Evolutionary conservation across 2,329 filamentous ascomycete genomes (phyloP).

Genomic region (Pestalotiopsis sp.): DNA sequence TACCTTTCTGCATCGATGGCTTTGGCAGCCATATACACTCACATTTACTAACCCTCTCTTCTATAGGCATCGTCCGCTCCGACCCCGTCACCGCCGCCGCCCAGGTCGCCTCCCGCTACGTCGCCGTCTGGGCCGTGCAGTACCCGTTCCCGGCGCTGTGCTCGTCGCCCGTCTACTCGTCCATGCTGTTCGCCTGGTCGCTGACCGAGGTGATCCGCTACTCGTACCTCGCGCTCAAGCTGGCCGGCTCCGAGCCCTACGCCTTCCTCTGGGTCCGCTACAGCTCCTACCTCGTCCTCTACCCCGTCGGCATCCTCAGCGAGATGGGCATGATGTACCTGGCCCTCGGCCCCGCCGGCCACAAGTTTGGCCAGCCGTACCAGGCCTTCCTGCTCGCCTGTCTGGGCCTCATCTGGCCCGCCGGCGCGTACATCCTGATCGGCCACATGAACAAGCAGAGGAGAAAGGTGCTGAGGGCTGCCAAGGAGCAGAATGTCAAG

Average conservation of each 20-base stretch:
- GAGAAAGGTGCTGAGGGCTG: slow-evolving; percentile 72
- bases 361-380: slow-evolving; percentile 48
- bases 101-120: slow-evolving; percentile 85
- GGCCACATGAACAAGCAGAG: slow-evolving; percentile 95
- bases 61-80: slow-evolving; percentile 77
- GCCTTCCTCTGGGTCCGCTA: slow-evolving; percentile 82
- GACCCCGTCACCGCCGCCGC: slow-evolving; percentile 83
- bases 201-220: slow-evolving; percentile 93
- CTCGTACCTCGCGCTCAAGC: slow-evolving; percentile 81
- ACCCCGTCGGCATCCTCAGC: slow-evolving; percentile 87
- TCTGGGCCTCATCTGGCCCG: slow-evolving; percentile 77
- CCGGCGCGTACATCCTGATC: slow-evolving; percentile 81
- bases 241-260: slow-evolving; percentile 63
- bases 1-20: neutral
- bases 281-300: slow-evolving; percentile 91
- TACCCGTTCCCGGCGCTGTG: slow-evolving; percentile 68
- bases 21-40: neutral
- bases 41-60: neutral
- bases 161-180: slow-evolving; percentile 62
- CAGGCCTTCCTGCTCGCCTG: slow-evolving; percentile 76
- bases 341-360: slow-evolving; percentile 61
- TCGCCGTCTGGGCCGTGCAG: slow-evolving; percentile 87
- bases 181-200: slow-evolving; percentile 86
- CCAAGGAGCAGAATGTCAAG: slow-evolving; percentile 48
- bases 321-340: slow-evolving; percentile 82